Evolutionary conservation across 192 early-diverging fungal species (phyloP), one percentile per base, ranked within the genome.

Genomic region (Coemansia sp.): DNA sequence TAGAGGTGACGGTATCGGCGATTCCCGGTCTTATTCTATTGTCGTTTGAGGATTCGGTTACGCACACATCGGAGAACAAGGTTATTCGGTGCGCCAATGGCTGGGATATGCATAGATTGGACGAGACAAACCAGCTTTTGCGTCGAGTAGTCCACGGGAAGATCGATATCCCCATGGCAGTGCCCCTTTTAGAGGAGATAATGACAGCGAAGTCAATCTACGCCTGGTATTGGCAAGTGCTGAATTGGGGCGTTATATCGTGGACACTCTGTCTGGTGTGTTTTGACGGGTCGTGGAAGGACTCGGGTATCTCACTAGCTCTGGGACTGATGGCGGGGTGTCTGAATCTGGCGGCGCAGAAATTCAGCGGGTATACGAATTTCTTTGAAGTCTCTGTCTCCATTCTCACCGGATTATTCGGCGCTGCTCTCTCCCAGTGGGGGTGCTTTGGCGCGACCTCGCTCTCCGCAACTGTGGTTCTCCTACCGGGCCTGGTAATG

Each of bases 61-160:
- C 88, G 4, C 90, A 91, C 57, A 89, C 88, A 3, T 88, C 89
- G 9, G 90, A 91, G 62, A 91, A 88, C 2, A 88, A 90, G 64
- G 76, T 91, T 35, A 83, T 91, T 48, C 84, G 87, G 1, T 80
- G 84, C 35, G 63, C 79, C 23, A 86, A 86, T 18, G 82, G 84
- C 13, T 83, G 85, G 68, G 87, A 91, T 61, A 88, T 91, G 87
- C 83, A 85, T 65, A 84, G 86, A 37, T 69, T 87, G 53, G 79
- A 83, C 28, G 81, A 85, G 38, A 86, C 87, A 7, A 89, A 88
- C 75, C 83, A 85, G 21, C 64, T 91, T 28, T 73, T 88, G 21
- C 86, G 87, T n/a, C 65, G 86, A 7, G 76, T 91, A 6, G 80
- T 87, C 2, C 82, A 87, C 38, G 72, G 69, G 0, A 69, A 84